Evolutionary conservation across 306 rosid species (phyloP).

Genomic region (Potentilla sterilis): DNA sequence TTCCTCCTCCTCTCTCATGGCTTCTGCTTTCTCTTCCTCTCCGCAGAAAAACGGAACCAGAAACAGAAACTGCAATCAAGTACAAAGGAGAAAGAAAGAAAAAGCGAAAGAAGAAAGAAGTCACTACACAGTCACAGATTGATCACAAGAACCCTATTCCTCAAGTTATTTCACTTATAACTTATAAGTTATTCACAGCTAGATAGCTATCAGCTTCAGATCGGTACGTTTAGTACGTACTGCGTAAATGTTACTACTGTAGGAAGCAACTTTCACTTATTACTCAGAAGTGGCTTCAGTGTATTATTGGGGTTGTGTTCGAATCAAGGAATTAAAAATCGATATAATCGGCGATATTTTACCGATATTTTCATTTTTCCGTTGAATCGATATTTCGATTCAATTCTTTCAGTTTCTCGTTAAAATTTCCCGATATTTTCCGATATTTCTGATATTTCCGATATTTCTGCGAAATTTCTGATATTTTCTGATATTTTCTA

Average conservation of each 20-base stretch:
- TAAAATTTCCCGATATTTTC: too few species aligned
- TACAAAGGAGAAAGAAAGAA: background rate
- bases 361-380: too few species aligned
- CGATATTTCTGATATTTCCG: too few species aligned
- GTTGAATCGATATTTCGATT: too few species aligned
- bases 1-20: background rate
- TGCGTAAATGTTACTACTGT: background rate
- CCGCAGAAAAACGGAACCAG: background rate
- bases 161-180: background rate
- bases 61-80: background rate
- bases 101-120: background rate
- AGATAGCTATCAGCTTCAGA: background rate
- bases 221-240: background rate
- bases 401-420: too few species aligned
- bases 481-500: too few species aligned
- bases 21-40: background rate
- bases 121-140: background rate
- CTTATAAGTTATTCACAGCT: background rate
- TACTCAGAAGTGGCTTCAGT: background rate
- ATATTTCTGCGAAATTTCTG: too few species aligned
- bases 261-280: background rate
- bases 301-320: background rate
- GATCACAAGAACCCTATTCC: constrained; percentile 3
- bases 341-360: too few species aligned
- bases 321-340: too few species aligned